Evolutionary conservation across 139 green algal species (phyloP), one percentile per base, ranked within the genome.

Genomic region (Coccomyxa sp.): DNA sequence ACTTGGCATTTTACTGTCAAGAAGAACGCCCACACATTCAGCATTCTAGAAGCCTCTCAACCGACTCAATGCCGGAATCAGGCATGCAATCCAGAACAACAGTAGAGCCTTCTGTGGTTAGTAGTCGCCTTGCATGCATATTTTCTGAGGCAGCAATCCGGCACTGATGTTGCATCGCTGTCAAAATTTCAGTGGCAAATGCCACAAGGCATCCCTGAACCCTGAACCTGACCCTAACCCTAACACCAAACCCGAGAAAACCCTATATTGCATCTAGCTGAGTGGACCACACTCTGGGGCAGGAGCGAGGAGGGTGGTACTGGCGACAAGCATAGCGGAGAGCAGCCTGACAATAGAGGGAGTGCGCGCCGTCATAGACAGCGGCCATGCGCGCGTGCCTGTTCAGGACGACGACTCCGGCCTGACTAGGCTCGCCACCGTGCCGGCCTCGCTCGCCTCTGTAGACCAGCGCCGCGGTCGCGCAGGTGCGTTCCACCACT

Each of bases 361-460:
- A 15, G 91, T 96, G 66, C 85, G 51, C 23, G 87, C 88, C n/a
- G 93, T 96, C 16, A 87, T 96, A 11, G 93, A 96, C 86, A 82
- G 67, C 58, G 92, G 92, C 10, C 79, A 92, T 51, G 45, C 82
- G 25, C 85, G 89, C 16, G 59, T 79, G 14, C 89, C 88, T 10
- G 18, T 28, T 13, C 92, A 90, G 76, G 87, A 92, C 80, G 21
- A 86, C 13, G 27, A 67, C n/a, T 89, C 89, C 18, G 89, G 81
- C 67, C 82, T 92, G 83, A 85, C 82, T 79, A 67, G 85, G 21
- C 89, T 92, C 10, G 21, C 67, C 25, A 87, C 84, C 23, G 75
- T 82, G 74, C 81, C 75, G 58, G 90, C 90, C 83, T 91, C 85
- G 27, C 45, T 84, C 45, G 85, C 89, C 0, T 90, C 88, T 0